Evolutionary conservation across 371 early-diverging fungal species (phyloP), one percentile per base, ranked within the genome.

Genomic region (Circinella minor): DNA sequence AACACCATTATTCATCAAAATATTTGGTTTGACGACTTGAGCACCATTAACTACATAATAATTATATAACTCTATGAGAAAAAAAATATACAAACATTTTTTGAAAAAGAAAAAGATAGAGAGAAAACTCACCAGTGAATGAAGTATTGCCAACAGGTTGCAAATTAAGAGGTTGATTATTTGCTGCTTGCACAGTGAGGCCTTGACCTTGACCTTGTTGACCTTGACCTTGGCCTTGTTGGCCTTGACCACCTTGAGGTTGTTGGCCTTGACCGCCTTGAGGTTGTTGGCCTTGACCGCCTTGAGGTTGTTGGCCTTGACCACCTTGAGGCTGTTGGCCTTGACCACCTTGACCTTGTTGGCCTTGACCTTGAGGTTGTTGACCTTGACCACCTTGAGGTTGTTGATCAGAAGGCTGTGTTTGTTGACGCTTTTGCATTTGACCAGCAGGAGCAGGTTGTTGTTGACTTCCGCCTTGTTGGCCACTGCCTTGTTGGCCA

Each of bases 1-100:
- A 13, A 85, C 82, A 61, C 86, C 86, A 64, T 81, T 83, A 66
- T 80, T 71, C 63, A 78, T 77, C 63, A 85, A 69, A 17, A 82
- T 71, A 61, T 85, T 75, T 27, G 74, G 36, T 11, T 72, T 55
- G 17, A 77, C 73, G n/a, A 85, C 73, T 6, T 59, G 39, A 20
- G 65, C 37, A 14, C 70, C 70, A 34, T 70, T 59, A 11, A 65
- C 70, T 61, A 54, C 1, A 20, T 8, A 8, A 34, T 57, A 57
- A n/a, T 17, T 57, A 34, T 13, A 43, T 27, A 27, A 27, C 27
- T 27, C 27, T 27, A 43, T 54, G 54, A 54, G 20, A 54, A 13
- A 6, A n/a, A 27, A 27, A 27, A 27, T 2, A 18, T 54, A 8
- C 15, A 18, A 6, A 5, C 20, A 43, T 34, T 34, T 34, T 64